phyloP scores from a whole-genome alignment of 768 basidiomycete genomes.

The Suillus alpinus region DNA sequence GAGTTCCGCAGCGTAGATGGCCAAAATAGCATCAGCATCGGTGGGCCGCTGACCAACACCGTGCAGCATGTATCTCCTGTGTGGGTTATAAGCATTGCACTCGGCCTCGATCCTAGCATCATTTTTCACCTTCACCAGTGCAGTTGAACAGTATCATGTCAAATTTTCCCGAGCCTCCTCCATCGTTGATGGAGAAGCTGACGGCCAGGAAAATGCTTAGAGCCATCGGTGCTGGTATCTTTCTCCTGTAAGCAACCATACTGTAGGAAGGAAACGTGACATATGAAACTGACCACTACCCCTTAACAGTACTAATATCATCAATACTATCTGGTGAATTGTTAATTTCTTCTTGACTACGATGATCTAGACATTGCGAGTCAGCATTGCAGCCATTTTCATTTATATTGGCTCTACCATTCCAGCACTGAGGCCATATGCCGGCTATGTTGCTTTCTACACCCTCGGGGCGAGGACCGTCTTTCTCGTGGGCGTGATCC shows the following conservation, averaged over 20 bases:
- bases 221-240: background rate
- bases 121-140: background rate
- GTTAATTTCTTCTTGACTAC: background rate
- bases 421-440: background rate
- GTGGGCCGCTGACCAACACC: too few species aligned
- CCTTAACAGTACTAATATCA: background rate
- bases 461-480: background rate
- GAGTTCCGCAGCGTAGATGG: too few species aligned
- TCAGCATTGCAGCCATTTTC: background rate
- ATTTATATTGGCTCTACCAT: background rate
- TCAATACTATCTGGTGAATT: background rate
- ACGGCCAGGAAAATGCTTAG: background rate
- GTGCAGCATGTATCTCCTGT: background rate
- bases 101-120: background rate
- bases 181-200: background rate
- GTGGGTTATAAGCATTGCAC: background rate
- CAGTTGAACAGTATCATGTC: background rate
- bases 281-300: background rate
- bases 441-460: background rate
- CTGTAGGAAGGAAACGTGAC: background rate
- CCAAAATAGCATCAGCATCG: too few species aligned
- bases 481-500: background rate
- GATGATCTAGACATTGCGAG: background rate
- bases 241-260: background rate
- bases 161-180: background rate